Base-by-base conservation (phyloP, 805 yeast genomes). In the Teunomyces funiuensis region DNA sequence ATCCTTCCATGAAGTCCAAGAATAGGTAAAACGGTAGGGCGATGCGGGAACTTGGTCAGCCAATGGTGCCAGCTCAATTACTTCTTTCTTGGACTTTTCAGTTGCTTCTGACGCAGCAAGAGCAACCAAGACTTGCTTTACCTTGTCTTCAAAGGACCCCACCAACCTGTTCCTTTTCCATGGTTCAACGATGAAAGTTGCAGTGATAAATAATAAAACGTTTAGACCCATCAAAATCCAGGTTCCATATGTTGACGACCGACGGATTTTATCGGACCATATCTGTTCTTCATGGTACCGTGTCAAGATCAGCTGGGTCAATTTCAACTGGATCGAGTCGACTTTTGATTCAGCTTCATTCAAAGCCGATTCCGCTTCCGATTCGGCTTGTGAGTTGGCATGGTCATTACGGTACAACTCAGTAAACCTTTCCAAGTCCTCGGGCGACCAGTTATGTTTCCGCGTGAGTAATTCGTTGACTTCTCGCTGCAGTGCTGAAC, bases 201-300 rank as follows among this genome's bases (percentile, higher is more conserved):
- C 93, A 5, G 86, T 69, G 3, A 89, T 55, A 49, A 93, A 89
- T 19, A 95, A 61, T 6, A 85, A 39, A 18, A 91, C 74, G 65
- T 93, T 93, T 48, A 88, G 76, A 1, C 88, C 93, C 95, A 90
- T 88, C 31, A 93, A 71, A 3, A 83, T 67, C 74, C 93, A 81
- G 0, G 99, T 93, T 2, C 98, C 99, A 95, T 97, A 93, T 0
- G 98, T 90, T 5, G 96, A 87, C 4, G 95, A 88, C 50, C 90
- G 77, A 46, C 99, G 73, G 45, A 93, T 93, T 62, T 90, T 90
- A 64, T 93, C 99, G 2, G 97, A 88, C 98, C 99, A 93, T 6
- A 93, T 80, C 62, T 93, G 98, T 56, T 93, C 99, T 60, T 93
- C 98, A 48, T 91, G 96, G 55, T 93, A 93, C 51, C 98, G 71